A percentile compares a stretch with the other conserved stretches of the same genome.
Evolutionary conservation across 148 eudicot genomes (phyloP).

Genomic region (Fagopyrum homotropicum): DNA sequence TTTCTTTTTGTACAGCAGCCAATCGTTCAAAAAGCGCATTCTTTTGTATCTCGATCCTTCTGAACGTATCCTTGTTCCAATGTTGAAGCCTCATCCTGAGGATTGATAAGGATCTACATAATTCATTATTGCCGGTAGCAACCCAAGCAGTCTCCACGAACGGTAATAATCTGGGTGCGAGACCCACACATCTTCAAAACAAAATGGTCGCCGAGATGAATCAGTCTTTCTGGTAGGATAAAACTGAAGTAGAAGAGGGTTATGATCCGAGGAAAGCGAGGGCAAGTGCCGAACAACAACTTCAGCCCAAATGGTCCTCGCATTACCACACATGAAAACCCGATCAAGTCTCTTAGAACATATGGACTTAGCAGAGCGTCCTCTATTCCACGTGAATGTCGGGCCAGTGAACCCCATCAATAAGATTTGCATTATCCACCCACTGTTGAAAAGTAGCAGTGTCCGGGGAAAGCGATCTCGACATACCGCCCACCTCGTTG

Average conservation of each 20-base stretch:
- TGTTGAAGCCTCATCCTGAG: neutral
- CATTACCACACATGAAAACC: neutral
- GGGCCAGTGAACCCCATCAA: neutral
- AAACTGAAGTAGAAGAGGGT: neutral
- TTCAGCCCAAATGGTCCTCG: neutral
- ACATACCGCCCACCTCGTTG: too few species aligned
- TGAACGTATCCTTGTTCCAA: neutral
- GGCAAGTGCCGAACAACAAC: neutral
- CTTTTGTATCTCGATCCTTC: neutral
- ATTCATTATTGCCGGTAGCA: too few species aligned
- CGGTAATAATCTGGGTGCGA: too few species aligned
- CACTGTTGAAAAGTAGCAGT: neutral
- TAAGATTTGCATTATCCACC: neutral
- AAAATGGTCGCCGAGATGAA: neutral
- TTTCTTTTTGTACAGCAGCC: too few species aligned
- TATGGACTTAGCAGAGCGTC: neutral
- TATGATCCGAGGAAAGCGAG: neutral
- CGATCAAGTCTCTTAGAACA: neutral
- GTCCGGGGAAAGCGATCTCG: neutral
- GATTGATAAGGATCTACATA: neutral
- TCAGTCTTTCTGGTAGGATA: neutral
- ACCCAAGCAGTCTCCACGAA: too few species aligned
- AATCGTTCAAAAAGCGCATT: too few species aligned
- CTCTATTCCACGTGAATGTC: neutral
- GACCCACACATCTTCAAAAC: neutral